Evolutionary conservation across 1,284 basidiomycete genomes (phyloP).

Genomic region (Bothia castanella): DNA sequence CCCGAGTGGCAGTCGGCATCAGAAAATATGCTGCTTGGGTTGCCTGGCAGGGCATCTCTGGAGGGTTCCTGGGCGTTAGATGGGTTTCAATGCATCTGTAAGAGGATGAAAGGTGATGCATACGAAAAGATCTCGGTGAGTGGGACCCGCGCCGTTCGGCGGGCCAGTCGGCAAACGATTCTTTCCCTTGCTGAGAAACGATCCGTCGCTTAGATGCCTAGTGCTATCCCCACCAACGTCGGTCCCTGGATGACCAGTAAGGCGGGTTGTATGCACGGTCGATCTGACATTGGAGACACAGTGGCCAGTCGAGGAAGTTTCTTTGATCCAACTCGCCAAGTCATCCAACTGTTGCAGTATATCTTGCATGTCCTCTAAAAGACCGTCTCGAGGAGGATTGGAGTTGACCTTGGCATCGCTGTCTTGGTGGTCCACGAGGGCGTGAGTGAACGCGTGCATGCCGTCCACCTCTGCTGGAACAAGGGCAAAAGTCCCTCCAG

Average conservation of each 20-base stretch:
- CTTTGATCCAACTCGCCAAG: slow-evolving; percentile 29
- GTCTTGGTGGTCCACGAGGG: slow-evolving; percentile 8
- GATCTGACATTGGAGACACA: slow-evolving; percentile 4
- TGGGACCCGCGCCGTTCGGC: neutral
- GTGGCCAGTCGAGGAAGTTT: slow-evolving; percentile 18
- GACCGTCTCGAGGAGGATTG: slow-evolving; percentile 8
- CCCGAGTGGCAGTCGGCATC: neutral
- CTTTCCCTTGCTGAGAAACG: slow-evolving; percentile 23
- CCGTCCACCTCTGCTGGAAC: slow-evolving; percentile 15
- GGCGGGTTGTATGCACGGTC: neutral
- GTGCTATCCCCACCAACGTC: neutral
- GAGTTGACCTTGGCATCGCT: neutral
- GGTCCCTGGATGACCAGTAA: neutral
- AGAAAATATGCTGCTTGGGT: neutral
- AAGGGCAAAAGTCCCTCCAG: slow-evolving; percentile 18
- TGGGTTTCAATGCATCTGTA: neutral
- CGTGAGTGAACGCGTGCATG: slow-evolving; percentile 17
- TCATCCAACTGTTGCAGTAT: slow-evolving; percentile 30
- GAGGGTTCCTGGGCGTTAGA: slow-evolving; percentile 15
- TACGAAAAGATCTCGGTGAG: slow-evolving; percentile 15
- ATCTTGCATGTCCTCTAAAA: slow-evolving; percentile 30
- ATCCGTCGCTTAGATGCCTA: neutral
- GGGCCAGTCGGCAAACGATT: slow-evolving; percentile 13
- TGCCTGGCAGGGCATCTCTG: neutral
- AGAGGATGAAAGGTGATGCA: slow-evolving; percentile 2